Evolutionary conservation across 768 basidiomycete genomes (phyloP), one percentile per base, ranked within the genome.

Genomic region (Jaapia argillacea): DNA sequence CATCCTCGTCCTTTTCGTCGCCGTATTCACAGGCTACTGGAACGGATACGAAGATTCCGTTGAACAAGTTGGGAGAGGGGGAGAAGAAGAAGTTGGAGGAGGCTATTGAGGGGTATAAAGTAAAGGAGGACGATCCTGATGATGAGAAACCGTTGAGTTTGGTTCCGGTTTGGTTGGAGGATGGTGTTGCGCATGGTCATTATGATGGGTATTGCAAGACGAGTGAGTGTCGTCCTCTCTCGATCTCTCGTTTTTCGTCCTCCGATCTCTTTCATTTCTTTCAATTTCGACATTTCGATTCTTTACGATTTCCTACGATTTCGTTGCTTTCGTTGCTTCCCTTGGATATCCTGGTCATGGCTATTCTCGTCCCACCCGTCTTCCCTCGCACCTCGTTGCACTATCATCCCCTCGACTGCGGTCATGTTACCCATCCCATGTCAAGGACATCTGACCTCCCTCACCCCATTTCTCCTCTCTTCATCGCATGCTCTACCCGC

Each of bases 131-230:
- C 20, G 77, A 77, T 48, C 60, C 63, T 2, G 69, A 77, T 45
- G 69, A 74, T 46, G 70, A 59, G 60, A 72, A 55, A 79, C 85
- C 39, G 72, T 66, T 12, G 13, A 38, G 20, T 7, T 96, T 89
- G 52, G 76, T 87, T 5, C 92, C 94, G 4, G 87, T 99, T 10
- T 96, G 88, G 87, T 69, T 93, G 26, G 82, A 87, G 53, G 86
- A 90, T 53, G 77, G 84, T 58, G 77, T 91, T 28, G 91, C 89
- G 18, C 87, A 91, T 54, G 89, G 84, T 0, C 92, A 96, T 59
- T 96, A 97, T 58, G 92, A 98, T 52, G 93, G 92, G 1, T 97
- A 96, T 61, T 97, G 93, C 75, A 99, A 99, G 62, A 82, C 85
- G 56, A 94, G 91, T 93, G 54, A 61, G 85, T 77, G 21, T 35